Base-by-base conservation (phyloP, 2,329 filamentous ascomycete species). In the Ophiocordyceps polyrhachis-furcata region DNA sequence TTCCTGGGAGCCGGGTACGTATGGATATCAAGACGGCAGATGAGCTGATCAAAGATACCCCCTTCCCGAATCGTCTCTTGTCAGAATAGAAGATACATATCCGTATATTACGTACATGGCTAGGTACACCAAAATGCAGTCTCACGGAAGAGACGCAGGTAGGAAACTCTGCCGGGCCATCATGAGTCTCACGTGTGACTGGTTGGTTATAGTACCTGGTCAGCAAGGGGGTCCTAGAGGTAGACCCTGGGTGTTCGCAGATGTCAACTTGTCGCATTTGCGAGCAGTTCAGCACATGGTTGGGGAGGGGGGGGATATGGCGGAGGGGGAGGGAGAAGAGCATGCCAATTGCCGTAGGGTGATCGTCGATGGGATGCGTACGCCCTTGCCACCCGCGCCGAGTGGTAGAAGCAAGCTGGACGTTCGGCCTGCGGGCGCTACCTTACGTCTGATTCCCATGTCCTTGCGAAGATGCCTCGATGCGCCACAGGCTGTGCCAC, bases 281-380 rank as follows among this genome's bases (percentile, higher is more conserved):
- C 11, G 25, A 28, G 25, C 6, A 23, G 21, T 3, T 23, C 21
- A 28, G 25, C 25, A 28, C 25, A 28, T 28, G 25, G 25, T 28
- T 28, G 25, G 25, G 25, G 25, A 11, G 9, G 25, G 25, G 9
- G 9, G 6, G 25, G 25, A 7, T 28, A 23, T 23, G 21, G 25
- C 6, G 25, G 9, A 28, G 25, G 25, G 25, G 25, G 25, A 9
- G 25, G 25, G 25, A 11, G 25, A 23, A 23, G 9, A 11, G 7
- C 25, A 5, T 38, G 35, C 35, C n/a, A 38, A 38, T 38, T 38
- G 35, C 35, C 35, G n/a, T 19, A n/a, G 15, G 28, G 43, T 29
- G 43, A 44, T 44, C 43, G 38, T 41, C 38, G 38, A 44, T 35
- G 38, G 43, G 21, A 20, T 41, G 40, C 43, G 40, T 25, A 13